Percentiles rank a stretch among this genome's conserved stretches.
Conservation (phyloP, 164 flowering plant species). For the Dillenia suffruticosa region DNA sequence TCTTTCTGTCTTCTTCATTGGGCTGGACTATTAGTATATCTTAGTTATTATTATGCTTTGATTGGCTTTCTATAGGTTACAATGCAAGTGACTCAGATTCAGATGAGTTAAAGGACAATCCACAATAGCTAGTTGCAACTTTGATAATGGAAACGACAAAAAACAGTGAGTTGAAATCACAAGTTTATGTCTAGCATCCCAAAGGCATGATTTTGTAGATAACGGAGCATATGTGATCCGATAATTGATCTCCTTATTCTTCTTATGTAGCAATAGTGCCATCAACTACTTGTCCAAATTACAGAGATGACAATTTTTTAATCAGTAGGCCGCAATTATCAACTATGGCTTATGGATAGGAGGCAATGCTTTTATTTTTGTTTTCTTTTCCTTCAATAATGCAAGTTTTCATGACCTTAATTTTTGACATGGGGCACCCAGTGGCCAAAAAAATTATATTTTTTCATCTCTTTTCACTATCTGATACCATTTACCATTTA, state of each 20-base stretch:
- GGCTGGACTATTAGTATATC: not conserved
- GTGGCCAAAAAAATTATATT: no score
- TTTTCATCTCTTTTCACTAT: no score
- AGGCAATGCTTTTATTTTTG: no score
- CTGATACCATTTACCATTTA: no score
- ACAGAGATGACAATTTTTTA: no score
- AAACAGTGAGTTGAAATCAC: slow-evolving; percentile 23
- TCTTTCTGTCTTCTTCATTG: not conserved
- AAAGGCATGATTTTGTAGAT: no score
- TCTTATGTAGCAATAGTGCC: not conserved
- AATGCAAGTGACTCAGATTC: slow-evolving; percentile 82
- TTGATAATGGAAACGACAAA: not conserved
- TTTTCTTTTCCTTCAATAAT: no score
- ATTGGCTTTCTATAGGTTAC: slow-evolving; percentile 38
- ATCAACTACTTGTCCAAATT: no score
- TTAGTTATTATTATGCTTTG: not conserved
- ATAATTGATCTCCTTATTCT: not conserved
- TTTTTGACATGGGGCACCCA: no score
- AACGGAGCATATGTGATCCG: not conserved
- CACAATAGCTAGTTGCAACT: slow-evolving; percentile 1
- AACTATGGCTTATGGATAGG: no score
- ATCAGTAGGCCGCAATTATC: no score
- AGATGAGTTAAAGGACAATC: slow-evolving; percentile 41
- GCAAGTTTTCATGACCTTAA: no score
- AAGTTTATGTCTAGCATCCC: not conserved